Conservation (phyloP, 106 monocot species). For the Posidonia australis region DNA sequence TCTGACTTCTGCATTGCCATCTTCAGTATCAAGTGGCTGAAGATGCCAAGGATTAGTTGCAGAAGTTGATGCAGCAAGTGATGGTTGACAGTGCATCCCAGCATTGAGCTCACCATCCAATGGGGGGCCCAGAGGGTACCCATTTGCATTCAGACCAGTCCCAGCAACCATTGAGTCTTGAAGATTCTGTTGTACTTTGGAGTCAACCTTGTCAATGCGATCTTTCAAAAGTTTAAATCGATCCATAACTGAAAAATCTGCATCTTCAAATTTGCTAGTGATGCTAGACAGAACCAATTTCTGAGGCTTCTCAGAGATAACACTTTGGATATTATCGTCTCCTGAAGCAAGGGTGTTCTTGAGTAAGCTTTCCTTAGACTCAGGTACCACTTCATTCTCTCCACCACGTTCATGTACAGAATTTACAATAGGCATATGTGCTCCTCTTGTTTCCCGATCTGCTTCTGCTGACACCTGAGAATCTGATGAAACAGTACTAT, state of each 20-base stretch:
- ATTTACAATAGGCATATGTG: not conserved
- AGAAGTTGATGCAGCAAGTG: not conserved
- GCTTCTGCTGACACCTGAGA: not conserved
- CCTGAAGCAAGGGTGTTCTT: not conserved
- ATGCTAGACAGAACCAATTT: not conserved
- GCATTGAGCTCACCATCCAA: not conserved
- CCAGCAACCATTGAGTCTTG: not conserved
- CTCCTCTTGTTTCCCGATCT: not conserved
- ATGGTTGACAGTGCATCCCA: not conserved
- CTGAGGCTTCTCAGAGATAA: not conserved
- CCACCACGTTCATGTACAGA: not conserved
- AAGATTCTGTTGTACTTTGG: conserved; percentile 2
- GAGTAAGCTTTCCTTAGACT: not conserved
- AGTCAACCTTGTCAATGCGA: conserved; percentile 8
- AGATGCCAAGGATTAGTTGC: not conserved
- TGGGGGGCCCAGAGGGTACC: not conserved
- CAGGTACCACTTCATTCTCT: not conserved
- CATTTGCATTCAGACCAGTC: not conserved
- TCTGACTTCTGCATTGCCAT: not conserved
- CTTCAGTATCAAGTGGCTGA: not conserved
- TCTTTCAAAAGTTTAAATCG: conserved; percentile 23
- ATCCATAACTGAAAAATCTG: conserved; percentile 26
- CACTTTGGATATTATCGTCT: not conserved
- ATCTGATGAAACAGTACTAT: not conserved
- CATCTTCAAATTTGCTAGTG: conserved; percentile 5